Base-by-base conservation (phyloP, 805 yeast species). In the Crinitomyces ghanaensis region DNA sequence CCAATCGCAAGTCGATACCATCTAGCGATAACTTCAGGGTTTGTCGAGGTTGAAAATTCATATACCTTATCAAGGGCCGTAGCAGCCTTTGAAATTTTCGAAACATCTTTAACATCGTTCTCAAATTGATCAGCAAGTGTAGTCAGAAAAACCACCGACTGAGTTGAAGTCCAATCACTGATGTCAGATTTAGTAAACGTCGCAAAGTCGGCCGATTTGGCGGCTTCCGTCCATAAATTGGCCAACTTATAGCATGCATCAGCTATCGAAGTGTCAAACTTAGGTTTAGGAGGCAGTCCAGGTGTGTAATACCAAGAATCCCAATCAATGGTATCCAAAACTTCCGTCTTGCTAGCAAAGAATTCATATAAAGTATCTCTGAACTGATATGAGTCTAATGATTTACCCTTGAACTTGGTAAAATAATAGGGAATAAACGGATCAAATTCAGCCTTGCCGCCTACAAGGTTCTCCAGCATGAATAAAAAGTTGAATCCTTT, bases 211-310 rank as follows among this genome's bases (percentile, higher is more conserved):
- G 35, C 24, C 6, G 31, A 26, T 8, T 28, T 39, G 2, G 70
- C 62, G 1, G 60, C 57, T 1, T 45, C 40, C 28, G 60, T 57
- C 95, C 95, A 86, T 46, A 59, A 64, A 12, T 65, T 62, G 14
- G 86, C 83, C 37, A 85, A 65, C 2, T 49, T 45, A 45, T 73
- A 72, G 46, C 88, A 83, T 49, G 70, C 68, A 48, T 78, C 84
- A 5, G 79, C 93, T 47, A 85, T 62, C 2, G 75, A 62, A 2
- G 93, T 81, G 51, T 82, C 83, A 50, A 85, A 84, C 22, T 70
- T 50, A 11, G 93, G 94, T 51, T 73, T 78, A 41, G 93, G 93
- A 26, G 96, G 95, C 66, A 85, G 68, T 2, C 95, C 95, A 4
- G 91, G 79, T 26, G 68, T 63, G 56, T 66, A 79, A 36, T 83